These are phyloP conservation scores for Trichoderma arundinaceum DNA, from an alignment of 2,329 filamentous ascomycete species.

Conservation along the genomic window DNA sequence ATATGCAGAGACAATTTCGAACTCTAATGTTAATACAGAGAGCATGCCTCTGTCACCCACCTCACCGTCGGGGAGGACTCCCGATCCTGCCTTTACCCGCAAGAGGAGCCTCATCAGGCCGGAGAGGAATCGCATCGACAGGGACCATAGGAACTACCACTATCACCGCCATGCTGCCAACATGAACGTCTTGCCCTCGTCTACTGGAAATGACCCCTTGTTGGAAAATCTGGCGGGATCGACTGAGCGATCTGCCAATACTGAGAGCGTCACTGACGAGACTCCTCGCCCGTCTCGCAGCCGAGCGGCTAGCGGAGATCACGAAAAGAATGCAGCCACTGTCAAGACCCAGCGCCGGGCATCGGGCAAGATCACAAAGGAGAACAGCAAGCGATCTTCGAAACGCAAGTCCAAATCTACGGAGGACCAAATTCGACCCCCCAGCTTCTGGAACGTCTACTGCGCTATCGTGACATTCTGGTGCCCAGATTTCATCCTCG, in stretches of 20 bases:
- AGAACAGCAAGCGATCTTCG: slow-evolving; percentile 54
- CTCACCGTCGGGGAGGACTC: slow-evolving; percentile 40
- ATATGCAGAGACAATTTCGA: slow-evolving; percentile 62
- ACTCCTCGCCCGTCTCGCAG: slow-evolving; percentile 46
- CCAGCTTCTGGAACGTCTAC: slow-evolving; percentile 93
- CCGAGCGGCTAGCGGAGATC: slow-evolving; percentile 42
- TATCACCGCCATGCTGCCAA: slow-evolving; percentile 94
- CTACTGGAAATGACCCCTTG: slow-evolving; percentile 89
- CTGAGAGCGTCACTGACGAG: slow-evolving; percentile 53
- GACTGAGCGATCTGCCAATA: slow-evolving; percentile 59
- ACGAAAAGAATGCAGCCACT: slow-evolving; percentile 43
- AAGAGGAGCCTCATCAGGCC: slow-evolving; percentile 91
- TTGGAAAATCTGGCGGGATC: slow-evolving; percentile 76
- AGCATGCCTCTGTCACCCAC: slow-evolving; percentile 60
- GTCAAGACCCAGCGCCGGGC: slow-evolving; percentile 45
- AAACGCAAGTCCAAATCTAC: slow-evolving; percentile 59
- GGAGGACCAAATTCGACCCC: slow-evolving; percentile 73
- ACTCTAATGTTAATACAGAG: slow-evolving; percentile 62
- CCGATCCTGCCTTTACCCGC: slow-evolving; percentile 56
- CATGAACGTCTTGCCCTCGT: slow-evolving; percentile 88
- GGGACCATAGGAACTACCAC: slow-evolving; percentile 91
- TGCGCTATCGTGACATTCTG: slow-evolving; percentile 94
- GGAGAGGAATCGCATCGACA: slow-evolving; percentile 83
- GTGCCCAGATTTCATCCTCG: slow-evolving; percentile 85
- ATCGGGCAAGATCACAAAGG: slow-evolving; percentile 71